Conservation (phyloP, 768 basidiomycete species). For the Boletus edulis region DNA sequence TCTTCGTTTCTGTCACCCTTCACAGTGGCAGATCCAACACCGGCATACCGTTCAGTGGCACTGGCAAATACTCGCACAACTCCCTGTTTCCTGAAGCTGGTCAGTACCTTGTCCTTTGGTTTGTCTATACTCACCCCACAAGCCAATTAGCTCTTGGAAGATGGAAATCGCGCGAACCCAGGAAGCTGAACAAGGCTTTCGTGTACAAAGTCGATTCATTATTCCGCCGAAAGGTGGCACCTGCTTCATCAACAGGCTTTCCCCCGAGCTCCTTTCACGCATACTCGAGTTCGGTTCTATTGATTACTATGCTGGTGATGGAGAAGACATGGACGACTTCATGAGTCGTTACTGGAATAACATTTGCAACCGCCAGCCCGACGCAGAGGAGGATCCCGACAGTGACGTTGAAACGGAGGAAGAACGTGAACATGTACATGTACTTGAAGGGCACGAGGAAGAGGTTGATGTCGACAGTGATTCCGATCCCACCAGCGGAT, state of each 20-base stretch:
- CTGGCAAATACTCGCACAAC: too few species aligned
- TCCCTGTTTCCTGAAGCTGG: neutral
- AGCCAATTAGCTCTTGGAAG: neutral
- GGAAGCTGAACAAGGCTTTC: neutral
- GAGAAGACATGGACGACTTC: neutral
- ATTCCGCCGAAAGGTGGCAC: neutral
- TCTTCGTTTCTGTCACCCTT: too few species aligned
- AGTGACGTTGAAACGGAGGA: too few species aligned
- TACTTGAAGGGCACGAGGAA: too few species aligned
- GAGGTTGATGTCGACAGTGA: too few species aligned
- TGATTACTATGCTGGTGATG: constrained; percentile 29
- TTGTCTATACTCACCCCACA: neutral
- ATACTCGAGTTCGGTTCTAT: constrained; percentile 3
- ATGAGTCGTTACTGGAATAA: constrained; percentile 52
- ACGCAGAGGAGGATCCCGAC: too few species aligned
- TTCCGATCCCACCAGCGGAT: too few species aligned
- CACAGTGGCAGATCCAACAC: too few species aligned
- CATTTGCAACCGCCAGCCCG: constrained; percentile 6
- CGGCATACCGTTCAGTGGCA: too few species aligned
- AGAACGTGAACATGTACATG: too few species aligned
- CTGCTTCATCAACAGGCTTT: neutral
- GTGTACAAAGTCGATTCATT: constrained; percentile 36
- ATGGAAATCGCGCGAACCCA: neutral
- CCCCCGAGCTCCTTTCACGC: neutral
- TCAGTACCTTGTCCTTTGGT: neutral